Conservation (phyloP, 345 rosid species). For the Moricandia moricandioides region DNA sequence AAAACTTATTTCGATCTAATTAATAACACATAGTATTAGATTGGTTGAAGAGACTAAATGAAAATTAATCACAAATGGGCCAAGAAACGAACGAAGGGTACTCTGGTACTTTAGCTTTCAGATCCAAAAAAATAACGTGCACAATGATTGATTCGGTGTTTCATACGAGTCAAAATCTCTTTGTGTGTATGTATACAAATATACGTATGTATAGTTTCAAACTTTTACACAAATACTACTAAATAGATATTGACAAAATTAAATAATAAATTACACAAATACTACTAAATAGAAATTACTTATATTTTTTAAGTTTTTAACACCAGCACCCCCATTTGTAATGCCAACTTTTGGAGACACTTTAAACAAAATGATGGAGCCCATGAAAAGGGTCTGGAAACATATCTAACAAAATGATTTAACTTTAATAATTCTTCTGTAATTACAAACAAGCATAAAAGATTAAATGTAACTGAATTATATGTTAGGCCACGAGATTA, state of each 20-base stretch:
- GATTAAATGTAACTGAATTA: not conserved
- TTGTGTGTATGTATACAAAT: not conserved
- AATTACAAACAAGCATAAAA: not conserved
- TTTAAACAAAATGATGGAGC: not conserved
- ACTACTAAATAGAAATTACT: too few relatives aligned
- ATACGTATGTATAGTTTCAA: not conserved
- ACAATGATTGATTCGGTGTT: slow-evolving; percentile 1
- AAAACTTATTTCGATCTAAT: too few relatives aligned
- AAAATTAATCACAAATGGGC: too few relatives aligned
- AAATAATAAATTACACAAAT: too few relatives aligned
- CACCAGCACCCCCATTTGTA: too few relatives aligned
- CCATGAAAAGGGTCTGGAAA: slow-evolving; percentile 29
- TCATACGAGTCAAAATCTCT: not conserved
- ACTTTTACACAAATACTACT: not conserved
- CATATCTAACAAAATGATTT: slow-evolving; percentile 21
- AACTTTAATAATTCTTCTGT: not conserved
- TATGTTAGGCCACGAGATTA: not conserved
- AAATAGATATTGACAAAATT: slow-evolving; percentile 1
- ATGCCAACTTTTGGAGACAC: too few relatives aligned
- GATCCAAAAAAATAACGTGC: slow-evolving; percentile 9
- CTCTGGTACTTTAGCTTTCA: not conserved
- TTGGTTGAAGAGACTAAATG: too few relatives aligned
- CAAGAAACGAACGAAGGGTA: not conserved
- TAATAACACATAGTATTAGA: too few relatives aligned
- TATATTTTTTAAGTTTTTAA: too few relatives aligned